Evolutionary conservation across 768 basidiomycete species (phyloP).

Genomic region (Naganishia onofrii): DNA sequence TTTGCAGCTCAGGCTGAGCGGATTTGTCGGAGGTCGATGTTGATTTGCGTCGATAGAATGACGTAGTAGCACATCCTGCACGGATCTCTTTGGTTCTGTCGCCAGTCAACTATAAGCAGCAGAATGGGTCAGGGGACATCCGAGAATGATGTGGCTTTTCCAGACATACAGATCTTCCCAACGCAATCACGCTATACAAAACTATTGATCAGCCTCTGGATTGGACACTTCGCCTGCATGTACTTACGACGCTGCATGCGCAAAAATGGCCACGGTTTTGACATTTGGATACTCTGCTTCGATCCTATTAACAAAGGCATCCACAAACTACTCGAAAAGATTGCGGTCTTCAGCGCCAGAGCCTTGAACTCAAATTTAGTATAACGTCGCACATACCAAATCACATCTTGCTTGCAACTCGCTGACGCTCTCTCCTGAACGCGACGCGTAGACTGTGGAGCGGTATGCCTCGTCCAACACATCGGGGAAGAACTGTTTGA

Average conservation of each 20-base stretch:
- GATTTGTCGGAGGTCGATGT: conserved; percentile 14
- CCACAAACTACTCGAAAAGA: conserved; percentile 34
- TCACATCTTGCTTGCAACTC: conserved; percentile 39
- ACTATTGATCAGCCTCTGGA: background rate
- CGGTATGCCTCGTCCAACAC: conserved; percentile 36
- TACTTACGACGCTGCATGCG: conserved; percentile 47
- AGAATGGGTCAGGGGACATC: background rate
- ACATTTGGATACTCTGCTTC: conserved; percentile 43
- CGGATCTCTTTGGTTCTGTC: conserved; percentile 41
- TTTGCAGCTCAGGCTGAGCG: background rate
- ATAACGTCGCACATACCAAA: conserved; percentile 11
- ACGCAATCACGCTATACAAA: conserved; percentile 43
- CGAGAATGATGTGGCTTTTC: background rate
- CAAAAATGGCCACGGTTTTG: conserved; percentile 47
- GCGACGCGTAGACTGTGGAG: conserved; percentile 48
- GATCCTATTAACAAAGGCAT: conserved; percentile 40
- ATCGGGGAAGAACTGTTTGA: conserved; percentile 41
- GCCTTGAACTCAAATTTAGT: background rate
- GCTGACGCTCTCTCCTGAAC: conserved; percentile 44
- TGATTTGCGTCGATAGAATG: conserved; percentile 40
- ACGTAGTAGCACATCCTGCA: conserved; percentile 49
- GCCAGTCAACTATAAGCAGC: conserved; percentile 43
- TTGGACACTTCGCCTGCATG: too few relatives aligned
- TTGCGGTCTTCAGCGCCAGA: background rate
- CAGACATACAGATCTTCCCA: conserved; percentile 38